A percentile compares a stretch with the other conserved stretches of the same genome.
Evolutionary conservation across 1,284 basidiomycete species (phyloP).

Genomic region (Termitomyces sp.): DNA sequence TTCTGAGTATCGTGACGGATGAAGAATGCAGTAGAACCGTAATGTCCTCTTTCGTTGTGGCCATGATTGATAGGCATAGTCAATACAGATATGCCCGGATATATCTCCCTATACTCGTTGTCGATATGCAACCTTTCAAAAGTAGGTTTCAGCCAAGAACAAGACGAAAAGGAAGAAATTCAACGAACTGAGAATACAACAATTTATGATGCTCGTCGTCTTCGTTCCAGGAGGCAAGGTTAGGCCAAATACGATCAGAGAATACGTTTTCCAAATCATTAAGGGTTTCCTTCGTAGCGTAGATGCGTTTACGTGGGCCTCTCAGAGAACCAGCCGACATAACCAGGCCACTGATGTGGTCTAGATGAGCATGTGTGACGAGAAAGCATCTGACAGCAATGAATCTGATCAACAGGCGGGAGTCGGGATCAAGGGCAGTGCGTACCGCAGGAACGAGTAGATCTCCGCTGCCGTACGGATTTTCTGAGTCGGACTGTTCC

Average conservation of each 20-base stretch:
- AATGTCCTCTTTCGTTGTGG: conserved; percentile 43
- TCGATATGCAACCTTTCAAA: conserved; percentile 37
- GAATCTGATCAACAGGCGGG: not conserved
- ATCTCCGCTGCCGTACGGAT: conserved; percentile 45
- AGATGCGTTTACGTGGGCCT: conserved; percentile 62
- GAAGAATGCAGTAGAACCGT: conserved; percentile 75
- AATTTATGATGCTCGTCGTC: conserved; percentile 50
- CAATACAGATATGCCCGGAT: conserved; percentile 56
- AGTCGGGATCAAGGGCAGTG: conserved; percentile 4
- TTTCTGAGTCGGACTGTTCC: conserved; percentile 17
- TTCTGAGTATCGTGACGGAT: conserved; percentile 53
- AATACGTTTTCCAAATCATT: conserved; percentile 72
- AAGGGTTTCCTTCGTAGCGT: conserved; percentile 57
- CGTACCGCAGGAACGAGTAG: conserved; percentile 56
- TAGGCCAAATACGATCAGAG: conserved; percentile 77
- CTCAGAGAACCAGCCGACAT: conserved; percentile 67
- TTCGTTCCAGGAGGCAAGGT: conserved; percentile 70
- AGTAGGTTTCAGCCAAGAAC: conserved; percentile 6
- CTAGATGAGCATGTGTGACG: conserved; percentile 77
- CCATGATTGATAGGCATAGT: conserved; percentile 72
- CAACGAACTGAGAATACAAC: conserved; percentile 54
- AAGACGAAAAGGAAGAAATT: conserved; percentile 3
- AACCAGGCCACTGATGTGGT: conserved; percentile 74
- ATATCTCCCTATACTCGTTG: conserved; percentile 47
- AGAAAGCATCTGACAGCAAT: conserved; percentile 56